These are phyloP conservation scores for Catenaria anguillulae DNA, from an alignment of 371 early-diverging fungal genomes.

Conservation along the genomic window DNA sequence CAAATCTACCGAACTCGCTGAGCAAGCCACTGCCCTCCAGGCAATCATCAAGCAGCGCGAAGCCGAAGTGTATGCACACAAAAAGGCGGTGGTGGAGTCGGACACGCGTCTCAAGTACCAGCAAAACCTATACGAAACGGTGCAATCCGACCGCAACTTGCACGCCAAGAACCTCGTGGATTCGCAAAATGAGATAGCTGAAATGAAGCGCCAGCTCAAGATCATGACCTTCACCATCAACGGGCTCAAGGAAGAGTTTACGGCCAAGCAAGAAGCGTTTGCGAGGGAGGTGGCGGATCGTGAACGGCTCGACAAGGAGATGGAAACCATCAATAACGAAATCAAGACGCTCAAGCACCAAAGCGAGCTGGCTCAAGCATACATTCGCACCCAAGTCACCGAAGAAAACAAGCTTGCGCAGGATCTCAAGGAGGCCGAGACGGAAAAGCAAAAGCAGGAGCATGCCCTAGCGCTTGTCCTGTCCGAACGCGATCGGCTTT, in stretches of 20 bases:
- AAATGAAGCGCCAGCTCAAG: slow-evolving; percentile 21
- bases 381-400: slow-evolving; percentile 23
- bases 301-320: slow-evolving; percentile 32
- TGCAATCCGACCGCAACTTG: slow-evolving; percentile 22
- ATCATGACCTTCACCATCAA: slow-evolving; percentile 22
- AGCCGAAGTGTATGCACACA: slow-evolving; percentile 14
- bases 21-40: slow-evolving; percentile 5
- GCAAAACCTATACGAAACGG: slow-evolving; percentile 21
- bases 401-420: slow-evolving; percentile 33
- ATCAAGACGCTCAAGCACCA: slow-evolving; percentile 29
- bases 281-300: slow-evolving; percentile 30
- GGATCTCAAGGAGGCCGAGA: slow-evolving; percentile 29
- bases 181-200: slow-evolving; percentile 18
- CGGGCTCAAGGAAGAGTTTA: slow-evolving; percentile 24
- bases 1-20: slow-evolving; percentile 10
- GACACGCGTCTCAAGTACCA: slow-evolving; percentile 22
- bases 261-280: slow-evolving; percentile 17
- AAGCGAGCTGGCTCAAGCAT: slow-evolving; percentile 22
- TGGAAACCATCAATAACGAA: slow-evolving; percentile 23
- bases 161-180: slow-evolving; percentile 25
- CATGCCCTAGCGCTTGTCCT: slow-evolving; percentile 29
- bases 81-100: slow-evolving; percentile 21
- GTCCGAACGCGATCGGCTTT: slow-evolving; percentile 26
- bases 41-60: slow-evolving; percentile 22
- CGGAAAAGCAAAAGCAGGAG: slow-evolving; percentile 26